Evolutionary conservation across 1,284 basidiomycete species (phyloP), one percentile per base, ranked within the genome.

Genomic region (Leccinum cinnamomeum): DNA sequence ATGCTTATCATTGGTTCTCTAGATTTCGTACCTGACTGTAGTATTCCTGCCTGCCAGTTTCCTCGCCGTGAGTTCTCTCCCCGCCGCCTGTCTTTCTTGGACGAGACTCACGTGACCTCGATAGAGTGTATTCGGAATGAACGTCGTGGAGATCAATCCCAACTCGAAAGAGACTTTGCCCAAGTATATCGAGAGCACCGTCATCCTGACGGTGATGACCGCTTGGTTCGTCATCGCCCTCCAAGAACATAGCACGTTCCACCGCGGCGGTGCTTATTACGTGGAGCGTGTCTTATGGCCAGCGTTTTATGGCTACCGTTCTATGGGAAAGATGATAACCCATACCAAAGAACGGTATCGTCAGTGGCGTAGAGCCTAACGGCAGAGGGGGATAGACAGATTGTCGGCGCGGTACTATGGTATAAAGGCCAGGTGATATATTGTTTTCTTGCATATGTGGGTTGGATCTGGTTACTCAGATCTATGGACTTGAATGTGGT

Each of bases 141-240:
- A 85, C 62, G 71, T 84, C 44, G 56, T 37, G 2, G 77, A 79
- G 62, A 72, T 85, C 16, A 73, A 73, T 3, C 68, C 71, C 20
- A 20, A 20, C 20, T 20, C 74, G 2, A 7, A 60, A 0, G 77
- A 75, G 25, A 78, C 74, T 2, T 64, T 87, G 6, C 56, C 65
- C 0, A 67, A 73, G 55, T 87, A 83, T 63, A n/a, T 82, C 48
- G 78, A 68, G 14, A 73, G 75, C 18, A 80, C 81, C 1, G 44
- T 84, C 6, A 76, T 79, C 16, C 67, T 86, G 62, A 86, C 84
- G 0, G 44, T 73, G 3, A 14, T 82, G n/a, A 85, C 84, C 5
- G 73, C 80, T 4, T 87, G 84, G 84, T 65, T 81, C 6, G 64
- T 78, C 6, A 56, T 77, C 5, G 76, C 75, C n/a, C 58, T 76